These are phyloP conservation scores for Coemansia sp. DNA, from an alignment of 192 early-diverging fungal genomes.

Conservation along the genomic window DNA sequence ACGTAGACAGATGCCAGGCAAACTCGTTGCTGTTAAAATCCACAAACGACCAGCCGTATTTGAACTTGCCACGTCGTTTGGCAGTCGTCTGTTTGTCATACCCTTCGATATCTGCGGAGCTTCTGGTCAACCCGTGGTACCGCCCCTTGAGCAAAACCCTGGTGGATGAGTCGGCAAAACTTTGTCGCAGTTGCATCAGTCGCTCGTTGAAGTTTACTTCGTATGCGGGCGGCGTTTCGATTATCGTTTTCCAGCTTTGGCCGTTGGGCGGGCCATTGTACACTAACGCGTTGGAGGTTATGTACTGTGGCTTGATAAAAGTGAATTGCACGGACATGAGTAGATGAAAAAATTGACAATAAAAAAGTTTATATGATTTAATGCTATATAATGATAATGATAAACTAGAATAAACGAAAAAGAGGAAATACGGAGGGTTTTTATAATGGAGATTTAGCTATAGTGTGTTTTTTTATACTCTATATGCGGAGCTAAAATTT, in stretches of 20 bases:
- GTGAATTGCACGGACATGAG: not conserved
- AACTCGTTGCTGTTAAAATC: constrained; percentile 5
- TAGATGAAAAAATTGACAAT: not conserved
- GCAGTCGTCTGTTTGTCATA: not conserved
- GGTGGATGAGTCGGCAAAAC: not conserved
- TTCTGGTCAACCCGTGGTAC: not conserved
- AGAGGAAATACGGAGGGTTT: too few species aligned
- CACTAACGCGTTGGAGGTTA: not conserved
- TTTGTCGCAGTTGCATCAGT: not conserved
- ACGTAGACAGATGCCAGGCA: not conserved
- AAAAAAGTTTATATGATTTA: not conserved
- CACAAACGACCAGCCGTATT: constrained; percentile 4
- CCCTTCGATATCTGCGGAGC: not conserved
- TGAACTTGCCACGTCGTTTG: constrained; percentile 3
- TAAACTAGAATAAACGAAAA: too few species aligned
- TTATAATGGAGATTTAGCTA: too few species aligned
- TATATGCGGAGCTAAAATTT: too few species aligned
- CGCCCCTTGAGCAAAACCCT: not conserved
- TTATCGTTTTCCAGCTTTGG: not conserved
- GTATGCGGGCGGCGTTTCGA: not conserved
- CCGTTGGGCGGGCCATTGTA: not conserved
- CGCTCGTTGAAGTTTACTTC: not conserved
- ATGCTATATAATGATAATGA: too few species aligned
- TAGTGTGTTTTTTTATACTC: too few species aligned
- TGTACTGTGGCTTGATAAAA: not conserved